phyloP scores from a whole-genome alignment of 2,329 filamentous ascomycete species.

The Ascochyta koolunga region DNA sequence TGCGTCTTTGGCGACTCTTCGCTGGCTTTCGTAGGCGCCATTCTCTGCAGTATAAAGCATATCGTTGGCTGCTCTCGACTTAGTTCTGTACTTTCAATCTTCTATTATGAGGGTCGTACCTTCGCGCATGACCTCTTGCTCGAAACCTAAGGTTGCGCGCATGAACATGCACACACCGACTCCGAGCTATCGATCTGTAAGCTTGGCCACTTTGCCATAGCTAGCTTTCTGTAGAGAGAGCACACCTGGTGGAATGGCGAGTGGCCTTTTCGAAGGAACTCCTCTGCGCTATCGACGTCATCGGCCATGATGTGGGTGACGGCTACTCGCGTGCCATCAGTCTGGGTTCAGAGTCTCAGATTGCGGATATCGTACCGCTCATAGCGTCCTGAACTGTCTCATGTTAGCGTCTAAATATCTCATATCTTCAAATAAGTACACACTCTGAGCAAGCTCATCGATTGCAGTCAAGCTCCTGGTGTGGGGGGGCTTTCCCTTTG shows the following conservation, averaged over 20 bases:
- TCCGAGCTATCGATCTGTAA: conserved; percentile 64
- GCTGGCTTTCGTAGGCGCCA: conserved; percentile 75
- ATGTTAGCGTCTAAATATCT: neutral
- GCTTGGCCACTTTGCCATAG: conserved; percentile 3
- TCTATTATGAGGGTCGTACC: conserved; percentile 45
- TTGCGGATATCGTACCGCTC: conserved; percentile 45
- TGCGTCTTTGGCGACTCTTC: conserved; percentile 71
- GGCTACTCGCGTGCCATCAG: conserved; percentile 52
- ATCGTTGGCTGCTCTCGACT: conserved; percentile 63
- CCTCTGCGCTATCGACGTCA: conserved; percentile 84
- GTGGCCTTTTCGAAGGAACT: conserved; percentile 70
- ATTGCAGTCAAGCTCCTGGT: conserved; percentile 63
- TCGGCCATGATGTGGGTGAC: conserved; percentile 82
- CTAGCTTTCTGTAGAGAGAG: neutral
- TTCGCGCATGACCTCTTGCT: conserved; percentile 88
- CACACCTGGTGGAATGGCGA: conserved; percentile 83
- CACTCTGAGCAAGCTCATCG: conserved; percentile 64
- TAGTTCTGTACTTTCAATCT: conserved; percentile 1
- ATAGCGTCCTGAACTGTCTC: conserved; percentile 54
- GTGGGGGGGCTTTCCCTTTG: conserved; percentile 46
- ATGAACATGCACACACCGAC: conserved; percentile 83
- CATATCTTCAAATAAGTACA: neutral
- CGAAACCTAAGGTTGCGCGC: conserved; percentile 84
- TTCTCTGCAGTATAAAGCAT: conserved; percentile 77
- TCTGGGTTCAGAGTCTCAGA: conserved; percentile 12